Base-by-base conservation (phyloP, 495 filamentous ascomycete species). In the Penicillium flavigenum region DNA sequence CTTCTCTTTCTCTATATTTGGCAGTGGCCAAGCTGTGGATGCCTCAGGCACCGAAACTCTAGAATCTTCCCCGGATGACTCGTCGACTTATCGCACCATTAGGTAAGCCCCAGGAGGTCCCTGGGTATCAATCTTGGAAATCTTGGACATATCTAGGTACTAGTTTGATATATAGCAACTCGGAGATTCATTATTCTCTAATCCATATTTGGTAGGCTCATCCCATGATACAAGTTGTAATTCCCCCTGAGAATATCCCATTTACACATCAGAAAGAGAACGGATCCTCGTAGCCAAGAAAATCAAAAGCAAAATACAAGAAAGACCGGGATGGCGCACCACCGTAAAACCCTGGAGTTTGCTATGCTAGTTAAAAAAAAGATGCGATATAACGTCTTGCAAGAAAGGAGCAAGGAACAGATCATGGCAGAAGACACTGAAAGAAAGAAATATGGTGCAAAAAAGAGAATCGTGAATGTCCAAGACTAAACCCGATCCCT, bases 331-430 rank as follows among this genome's bases (percentile, higher is more conserved):
- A 61, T 58, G 55, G 57, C 54, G 54, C 42, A 54, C 63, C 54
- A 62, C 58, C 54, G 54, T 60, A 58, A 61, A 61, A 56, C 54
- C 64, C 56, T 60, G 50, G 51, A 67, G 59, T 63, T 70, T 68
- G 65, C 63, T 63, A 68, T 66, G 65, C 65, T 63, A 66, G 57
- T 39, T 38, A 29, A 61, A 56, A 26, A 49, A 49, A 36, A 20
- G 20, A 68, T 65, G 63, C 58, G 57, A 65, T 59, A 59, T 60
- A 59, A 53, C 32, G 51, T 58, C 51, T 54, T 48, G 61, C 4
- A 45, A 22, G 12, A 34, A 51, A 53, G 41, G 31, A 26, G 38
- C 39, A 59, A 50, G 38, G 41, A 54, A 59, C 38, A 47, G 31
- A 19, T 48, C 57, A 49, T 47, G 27, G 39, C 44, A 56, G 51